Base-by-base conservation (phyloP, 139 green algal species). In the Chlorella sp. region DNA sequence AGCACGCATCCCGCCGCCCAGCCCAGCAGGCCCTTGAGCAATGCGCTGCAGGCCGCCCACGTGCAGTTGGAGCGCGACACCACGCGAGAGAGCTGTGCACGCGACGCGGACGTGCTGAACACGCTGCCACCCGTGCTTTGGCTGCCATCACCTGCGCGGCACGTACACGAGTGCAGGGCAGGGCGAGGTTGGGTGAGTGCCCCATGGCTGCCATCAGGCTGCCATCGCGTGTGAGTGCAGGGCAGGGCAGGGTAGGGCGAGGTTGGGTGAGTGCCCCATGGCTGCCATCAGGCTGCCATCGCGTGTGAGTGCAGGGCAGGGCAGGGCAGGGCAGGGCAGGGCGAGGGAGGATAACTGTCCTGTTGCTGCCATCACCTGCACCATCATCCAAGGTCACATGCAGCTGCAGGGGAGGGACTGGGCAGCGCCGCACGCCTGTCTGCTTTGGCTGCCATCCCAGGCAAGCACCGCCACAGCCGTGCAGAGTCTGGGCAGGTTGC, bases 1-100 rank as follows among this genome's bases (percentile, higher is more conserved):
- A 55, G 42, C 42, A 55, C 42, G 17, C 42, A 55, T 10, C 10
- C 42, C 61, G 34, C 61, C n/a, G 34, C 27, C 61, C n/a, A 22
- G 61, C 61, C 10, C n/a, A 35, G 27, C 61, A 67, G 61, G 10
- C 61, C 61, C 27, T 67, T 67, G 27, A 67, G 22, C 61, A 67
- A 27, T 4, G 61, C 27, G 23, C 61, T 34, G 3, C 61, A 67
- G 10, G 61, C 61, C 3, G 61, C 29, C 61, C 29, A 27, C 20
- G 34, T 30, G 23, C n/a, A 27, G n/a, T 27, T 67, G 27, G 23
- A 26, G 3, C 23, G 23, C 3, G 61, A 35, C n/a, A 67, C 61
- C 3, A 67, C 34, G 61, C 29, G n/a, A 27, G n/a, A 34, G 3
- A 67, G 61, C n/a, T 67, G 61, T 55, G 42, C 42, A 55, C 42